A percentile compares a stretch with the other conserved stretches of the same genome.
These are phyloP conservation scores for Cucumis melo DNA, from an alignment of 306 rosid species.

Conservation along the genomic window DNA sequence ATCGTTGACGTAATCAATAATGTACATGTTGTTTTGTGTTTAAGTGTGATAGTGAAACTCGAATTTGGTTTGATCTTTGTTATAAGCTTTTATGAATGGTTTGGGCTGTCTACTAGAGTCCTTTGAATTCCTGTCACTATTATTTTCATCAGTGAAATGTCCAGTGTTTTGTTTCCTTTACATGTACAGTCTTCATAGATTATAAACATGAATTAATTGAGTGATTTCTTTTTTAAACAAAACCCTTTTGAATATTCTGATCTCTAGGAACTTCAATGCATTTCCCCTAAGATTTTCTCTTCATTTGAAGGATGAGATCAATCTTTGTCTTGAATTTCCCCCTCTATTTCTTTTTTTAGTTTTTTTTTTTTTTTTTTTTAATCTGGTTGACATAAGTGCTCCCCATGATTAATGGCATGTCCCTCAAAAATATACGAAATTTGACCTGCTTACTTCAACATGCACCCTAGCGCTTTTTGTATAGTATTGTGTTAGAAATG, in stretches of 20 bases:
- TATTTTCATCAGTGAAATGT: not conserved
- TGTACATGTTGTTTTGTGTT: not conserved
- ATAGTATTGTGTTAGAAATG: too few relatives aligned
- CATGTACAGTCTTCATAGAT: not conserved
- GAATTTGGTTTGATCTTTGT: not conserved
- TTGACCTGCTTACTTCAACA: too few relatives aligned
- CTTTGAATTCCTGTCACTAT: not conserved
- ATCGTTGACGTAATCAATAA: conserved; percentile 2
- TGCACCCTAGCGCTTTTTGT: too few relatives aligned
- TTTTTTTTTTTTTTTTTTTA: too few relatives aligned
- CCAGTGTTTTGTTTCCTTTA: not conserved
- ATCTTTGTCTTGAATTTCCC: not conserved
- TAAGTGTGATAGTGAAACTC: not conserved
- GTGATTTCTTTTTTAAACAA: not conserved
- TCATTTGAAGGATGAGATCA: not conserved
- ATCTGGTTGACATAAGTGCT: too few relatives aligned
- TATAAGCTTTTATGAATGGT: not conserved
- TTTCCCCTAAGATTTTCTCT: not conserved
- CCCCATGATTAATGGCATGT: too few relatives aligned
- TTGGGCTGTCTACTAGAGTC: not conserved
- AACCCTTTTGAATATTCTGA: not conserved
- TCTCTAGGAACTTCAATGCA: not conserved
- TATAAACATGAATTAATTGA: not conserved
- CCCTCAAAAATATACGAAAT: too few relatives aligned
- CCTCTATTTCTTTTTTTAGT: too few relatives aligned